phyloP scores from a whole-genome alignment of 768 basidiomycete genomes.

The Cystobasidium onofrii region DNA sequence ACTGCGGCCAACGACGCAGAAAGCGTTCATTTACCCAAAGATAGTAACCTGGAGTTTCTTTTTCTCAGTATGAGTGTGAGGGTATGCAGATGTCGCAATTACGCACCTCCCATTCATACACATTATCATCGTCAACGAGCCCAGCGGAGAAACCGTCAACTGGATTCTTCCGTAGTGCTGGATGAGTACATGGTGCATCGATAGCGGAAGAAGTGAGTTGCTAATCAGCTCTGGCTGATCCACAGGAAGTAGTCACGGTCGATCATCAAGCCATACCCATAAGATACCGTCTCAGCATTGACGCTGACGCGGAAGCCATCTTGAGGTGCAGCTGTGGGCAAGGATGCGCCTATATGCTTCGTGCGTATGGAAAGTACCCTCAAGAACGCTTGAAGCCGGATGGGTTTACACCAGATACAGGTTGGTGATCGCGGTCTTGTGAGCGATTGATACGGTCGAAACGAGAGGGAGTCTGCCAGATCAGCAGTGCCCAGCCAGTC shows the following conservation, averaged over 20 bases:
- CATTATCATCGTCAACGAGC: slow-evolving; percentile 85
- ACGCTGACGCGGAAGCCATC: slow-evolving; percentile 29
- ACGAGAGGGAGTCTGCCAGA: too few species aligned
- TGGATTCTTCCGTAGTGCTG: slow-evolving; percentile 81
- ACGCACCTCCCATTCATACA: slow-evolving; percentile 93
- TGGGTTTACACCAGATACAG: too few species aligned
- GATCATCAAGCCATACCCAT: slow-evolving; percentile 4
- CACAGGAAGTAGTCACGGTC: background rate
- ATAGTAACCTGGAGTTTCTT: slow-evolving; percentile 38
- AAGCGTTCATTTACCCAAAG: slow-evolving; percentile 39
- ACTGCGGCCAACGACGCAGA: too few species aligned
- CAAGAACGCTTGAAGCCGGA: too few species aligned
- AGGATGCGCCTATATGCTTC: too few species aligned
- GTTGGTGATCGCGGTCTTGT: too few species aligned
- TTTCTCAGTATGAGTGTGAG: background rate
- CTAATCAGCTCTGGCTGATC: background rate
- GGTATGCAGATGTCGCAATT: slow-evolving; percentile 53
- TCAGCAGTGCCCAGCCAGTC: too few species aligned
- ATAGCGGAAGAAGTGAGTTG: too few species aligned
- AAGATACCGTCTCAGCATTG: slow-evolving; percentile 19
- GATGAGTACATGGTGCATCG: too few species aligned
- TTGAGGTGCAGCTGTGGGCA: background rate
- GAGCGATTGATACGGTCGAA: too few species aligned
- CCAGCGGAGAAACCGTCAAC: slow-evolving; percentile 98
- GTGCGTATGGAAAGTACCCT: too few species aligned